phyloP scores from a whole-genome alignment of 2,329 filamentous ascomycete genomes.

The Xylaria sp. region DNA sequence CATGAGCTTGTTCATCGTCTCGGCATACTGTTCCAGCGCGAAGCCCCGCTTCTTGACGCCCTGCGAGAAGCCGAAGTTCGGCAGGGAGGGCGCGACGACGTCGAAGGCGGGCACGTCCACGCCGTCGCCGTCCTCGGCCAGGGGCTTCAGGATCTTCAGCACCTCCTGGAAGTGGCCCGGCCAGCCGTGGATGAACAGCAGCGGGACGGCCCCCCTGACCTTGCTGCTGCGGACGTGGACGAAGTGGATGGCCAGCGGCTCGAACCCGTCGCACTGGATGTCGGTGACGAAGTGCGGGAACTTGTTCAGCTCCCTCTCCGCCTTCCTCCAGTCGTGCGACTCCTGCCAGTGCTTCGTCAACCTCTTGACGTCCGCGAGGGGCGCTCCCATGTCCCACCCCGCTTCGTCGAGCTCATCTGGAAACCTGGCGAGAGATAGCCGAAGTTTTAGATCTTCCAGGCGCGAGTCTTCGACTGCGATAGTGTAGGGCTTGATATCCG shows the following conservation, averaged over 20 bases:
- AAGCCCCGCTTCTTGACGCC: constrained; percentile 55
- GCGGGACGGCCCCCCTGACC: constrained; percentile 35
- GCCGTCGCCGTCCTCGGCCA: constrained; percentile 40
- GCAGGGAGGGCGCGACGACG: constrained; percentile 60
- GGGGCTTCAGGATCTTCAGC: constrained; percentile 59
- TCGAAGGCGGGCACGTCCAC: constrained; percentile 50
- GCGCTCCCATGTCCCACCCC: constrained; percentile 43
- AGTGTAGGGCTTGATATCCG: constrained; percentile 38
- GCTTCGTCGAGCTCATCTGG: constrained; percentile 44
- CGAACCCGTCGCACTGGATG: constrained; percentile 43
- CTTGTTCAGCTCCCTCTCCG: constrained; percentile 40
- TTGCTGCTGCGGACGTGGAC: constrained; percentile 39
- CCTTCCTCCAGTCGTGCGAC: constrained; percentile 40
- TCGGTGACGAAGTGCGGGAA: constrained; percentile 41
- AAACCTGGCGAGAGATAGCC: constrained; percentile 40
- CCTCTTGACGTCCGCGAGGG: constrained; percentile 41
- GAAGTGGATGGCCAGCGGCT: constrained; percentile 43
- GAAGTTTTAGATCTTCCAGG: constrained; percentile 38
- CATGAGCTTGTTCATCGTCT: constrained; percentile 71
- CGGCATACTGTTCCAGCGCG: constrained; percentile 61
- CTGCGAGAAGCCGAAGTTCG: constrained; percentile 54
- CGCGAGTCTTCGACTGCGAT: constrained; percentile 39
- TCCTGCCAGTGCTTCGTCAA: constrained; percentile 40
- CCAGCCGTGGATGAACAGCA: constrained; percentile 46
- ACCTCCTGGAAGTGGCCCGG: constrained; percentile 72